A percentile compares a stretch with the other conserved stretches of the same genome.
Conservation (phyloP, 2,329 filamentous ascomycete species). For the Calonectria naviculata region DNA sequence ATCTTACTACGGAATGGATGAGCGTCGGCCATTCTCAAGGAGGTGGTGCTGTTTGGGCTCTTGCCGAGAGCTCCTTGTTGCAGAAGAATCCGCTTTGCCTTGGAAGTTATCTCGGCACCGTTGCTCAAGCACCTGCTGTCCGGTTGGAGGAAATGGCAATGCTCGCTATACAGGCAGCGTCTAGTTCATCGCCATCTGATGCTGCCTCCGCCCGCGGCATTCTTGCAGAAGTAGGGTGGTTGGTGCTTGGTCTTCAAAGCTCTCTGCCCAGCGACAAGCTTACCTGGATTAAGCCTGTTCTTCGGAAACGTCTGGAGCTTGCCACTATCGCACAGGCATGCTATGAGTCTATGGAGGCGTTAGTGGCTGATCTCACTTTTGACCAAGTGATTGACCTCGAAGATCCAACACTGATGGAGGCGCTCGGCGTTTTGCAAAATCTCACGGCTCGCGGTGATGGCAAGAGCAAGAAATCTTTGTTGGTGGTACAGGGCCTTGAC, state of each 20-base stretch:
- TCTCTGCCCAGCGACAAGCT: background rate
- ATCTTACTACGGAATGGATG: background rate
- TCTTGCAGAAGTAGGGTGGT: background rate
- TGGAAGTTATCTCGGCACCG: background rate
- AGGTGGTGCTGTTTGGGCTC: background rate
- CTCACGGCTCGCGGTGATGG: background rate
- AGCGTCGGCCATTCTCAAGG: background rate
- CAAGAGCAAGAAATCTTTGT: background rate
- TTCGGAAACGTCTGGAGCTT: slow-evolving; percentile 1
- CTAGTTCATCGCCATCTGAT: background rate
- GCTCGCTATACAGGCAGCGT: background rate
- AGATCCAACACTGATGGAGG: background rate
- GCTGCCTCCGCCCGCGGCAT: background rate
- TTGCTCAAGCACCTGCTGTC: background rate
- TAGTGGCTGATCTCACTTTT: background rate
- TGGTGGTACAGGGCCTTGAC: background rate
- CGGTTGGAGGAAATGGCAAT: background rate
- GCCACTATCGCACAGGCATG: background rate
- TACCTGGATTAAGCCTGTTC: background rate
- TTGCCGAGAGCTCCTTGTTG: background rate
- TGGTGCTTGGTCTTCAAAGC: background rate
- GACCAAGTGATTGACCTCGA: background rate
- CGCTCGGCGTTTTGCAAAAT: background rate
- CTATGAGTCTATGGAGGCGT: background rate
- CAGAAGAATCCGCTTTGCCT: background rate